Evolutionary conservation across 2,329 filamentous ascomycete species (phyloP).

Genomic region (Diaporthe australafricana): DNA sequence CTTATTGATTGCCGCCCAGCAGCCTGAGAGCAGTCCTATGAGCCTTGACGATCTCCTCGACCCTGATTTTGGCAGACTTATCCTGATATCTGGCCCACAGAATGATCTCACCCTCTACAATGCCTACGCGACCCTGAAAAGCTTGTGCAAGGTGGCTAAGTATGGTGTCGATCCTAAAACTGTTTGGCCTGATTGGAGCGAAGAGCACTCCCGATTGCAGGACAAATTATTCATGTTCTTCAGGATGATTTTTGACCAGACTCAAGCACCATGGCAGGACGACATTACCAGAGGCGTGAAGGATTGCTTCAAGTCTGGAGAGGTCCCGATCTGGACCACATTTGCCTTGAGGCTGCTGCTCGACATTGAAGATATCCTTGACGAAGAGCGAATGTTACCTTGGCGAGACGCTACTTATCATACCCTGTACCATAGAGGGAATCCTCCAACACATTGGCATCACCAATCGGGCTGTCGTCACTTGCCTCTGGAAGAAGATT

Average conservation of each 20-base stretch:
- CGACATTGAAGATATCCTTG: slow-evolving; percentile 13
- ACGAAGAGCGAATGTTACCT: background rate
- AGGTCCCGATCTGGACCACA: background rate
- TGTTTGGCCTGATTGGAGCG: background rate
- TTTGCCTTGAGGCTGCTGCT: slow-evolving; percentile 4
- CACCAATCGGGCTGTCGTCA: background rate
- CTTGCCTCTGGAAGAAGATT: background rate
- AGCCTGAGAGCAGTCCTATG: background rate
- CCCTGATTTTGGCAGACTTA: background rate
- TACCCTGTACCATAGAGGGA: background rate
- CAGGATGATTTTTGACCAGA: no score
- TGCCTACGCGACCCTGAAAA: background rate
- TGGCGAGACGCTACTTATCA: background rate
- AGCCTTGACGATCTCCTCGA: background rate
- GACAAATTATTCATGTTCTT: background rate
- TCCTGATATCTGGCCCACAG: background rate
- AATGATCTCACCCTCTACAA: slow-evolving; percentile 18
- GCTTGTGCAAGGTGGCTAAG: background rate
- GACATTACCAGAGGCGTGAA: slow-evolving; percentile 15
- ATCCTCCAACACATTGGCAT: slow-evolving; percentile 5
- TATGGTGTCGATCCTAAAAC: no score
- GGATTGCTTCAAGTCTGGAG: background rate
- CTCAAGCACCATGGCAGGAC: background rate
- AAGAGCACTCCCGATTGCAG: background rate
- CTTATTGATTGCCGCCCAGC: slow-evolving; percentile 8